phyloP scores from a whole-genome alignment of 306 rosid species.

The Vigna angularis region DNA sequence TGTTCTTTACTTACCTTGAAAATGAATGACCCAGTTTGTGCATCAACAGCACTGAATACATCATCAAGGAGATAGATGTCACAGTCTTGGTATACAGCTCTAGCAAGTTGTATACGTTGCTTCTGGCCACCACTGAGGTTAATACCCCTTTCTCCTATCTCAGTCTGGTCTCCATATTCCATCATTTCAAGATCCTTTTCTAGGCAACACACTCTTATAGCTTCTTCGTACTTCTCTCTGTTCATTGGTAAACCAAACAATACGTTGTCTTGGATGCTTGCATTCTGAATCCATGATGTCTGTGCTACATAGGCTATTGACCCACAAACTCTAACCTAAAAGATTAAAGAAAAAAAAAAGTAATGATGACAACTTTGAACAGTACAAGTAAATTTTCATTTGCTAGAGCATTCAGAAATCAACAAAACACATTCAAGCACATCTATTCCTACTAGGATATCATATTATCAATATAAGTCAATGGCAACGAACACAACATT shows the following conservation, averaged over 20 bases:
- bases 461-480: too few relatives aligned
- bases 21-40: constrained; percentile 87
- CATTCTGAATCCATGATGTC: constrained; percentile 96
- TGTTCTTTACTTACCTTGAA: constrained; percentile 63
- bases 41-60: constrained; percentile 93
- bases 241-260: constrained; percentile 80
- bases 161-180: constrained; percentile 85
- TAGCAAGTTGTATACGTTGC: constrained; percentile 86
- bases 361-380: constrained; percentile 21
- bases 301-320: constrained; percentile 83
- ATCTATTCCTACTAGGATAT: too few relatives aligned
- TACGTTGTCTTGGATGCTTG: constrained; percentile 82
- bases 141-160: constrained; percentile 95
- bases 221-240: constrained; percentile 62
- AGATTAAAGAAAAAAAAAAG: not conserved
- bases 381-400: constrained; percentile 26
- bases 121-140: constrained; percentile 96
- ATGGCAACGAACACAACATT: too few relatives aligned
- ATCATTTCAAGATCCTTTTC: constrained; percentile 87
- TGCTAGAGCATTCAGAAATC: not conserved
- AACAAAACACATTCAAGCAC: not conserved
- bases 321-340: constrained; percentile 81
- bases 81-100: constrained; percentile 86
- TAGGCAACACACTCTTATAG: constrained; percentile 74
- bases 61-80: constrained; percentile 92